These are phyloP conservation scores for Aspergillus baeticus DNA, from an alignment of 495 filamentous ascomycete genomes.

Conservation along the genomic window DNA sequence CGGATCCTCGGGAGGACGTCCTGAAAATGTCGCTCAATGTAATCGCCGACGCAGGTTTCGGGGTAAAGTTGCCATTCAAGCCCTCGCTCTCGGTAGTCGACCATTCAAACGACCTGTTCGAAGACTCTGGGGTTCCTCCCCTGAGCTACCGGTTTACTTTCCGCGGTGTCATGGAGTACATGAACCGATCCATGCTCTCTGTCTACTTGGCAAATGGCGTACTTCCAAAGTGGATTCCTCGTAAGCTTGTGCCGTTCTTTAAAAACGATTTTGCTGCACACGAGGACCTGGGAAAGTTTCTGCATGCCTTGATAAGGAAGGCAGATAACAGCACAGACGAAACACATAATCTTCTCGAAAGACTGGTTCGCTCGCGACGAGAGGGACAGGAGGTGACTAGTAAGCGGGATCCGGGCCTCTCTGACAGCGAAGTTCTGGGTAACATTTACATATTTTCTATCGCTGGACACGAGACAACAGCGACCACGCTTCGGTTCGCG, in stretches of 20 bases:
- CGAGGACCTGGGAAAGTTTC: constrained; percentile 6
- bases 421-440: constrained; percentile 39
- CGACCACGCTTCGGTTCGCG: constrained; percentile 37
- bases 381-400: too few relatives aligned
- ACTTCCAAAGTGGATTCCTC: constrained; percentile 8
- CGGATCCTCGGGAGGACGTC: constrained; percentile 25
- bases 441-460: constrained; percentile 49
- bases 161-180: constrained; percentile 11
- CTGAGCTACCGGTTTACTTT: constrained; percentile 12
- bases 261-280: constrained; percentile 9
- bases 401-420: constrained; percentile 16
- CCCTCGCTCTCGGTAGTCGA: too few relatives aligned
- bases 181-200: not conserved
- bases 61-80: constrained; percentile 24
- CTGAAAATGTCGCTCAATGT: constrained; percentile 44
- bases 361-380: too few relatives aligned
- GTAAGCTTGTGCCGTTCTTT: constrained; percentile 6
- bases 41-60: constrained; percentile 38
- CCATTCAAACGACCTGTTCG: too few relatives aligned
- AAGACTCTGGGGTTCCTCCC: not conserved
- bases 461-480: constrained; percentile 51
- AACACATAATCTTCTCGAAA: too few relatives aligned
- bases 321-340: not conserved
- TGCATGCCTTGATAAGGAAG: constrained; percentile 2
- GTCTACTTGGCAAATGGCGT: constrained; percentile 2